A percentile compares a stretch with the other conserved stretches of the same genome.
phyloP scores from a whole-genome alignment of 441 rosid genomes.

The Pelargonium australe region DNA sequence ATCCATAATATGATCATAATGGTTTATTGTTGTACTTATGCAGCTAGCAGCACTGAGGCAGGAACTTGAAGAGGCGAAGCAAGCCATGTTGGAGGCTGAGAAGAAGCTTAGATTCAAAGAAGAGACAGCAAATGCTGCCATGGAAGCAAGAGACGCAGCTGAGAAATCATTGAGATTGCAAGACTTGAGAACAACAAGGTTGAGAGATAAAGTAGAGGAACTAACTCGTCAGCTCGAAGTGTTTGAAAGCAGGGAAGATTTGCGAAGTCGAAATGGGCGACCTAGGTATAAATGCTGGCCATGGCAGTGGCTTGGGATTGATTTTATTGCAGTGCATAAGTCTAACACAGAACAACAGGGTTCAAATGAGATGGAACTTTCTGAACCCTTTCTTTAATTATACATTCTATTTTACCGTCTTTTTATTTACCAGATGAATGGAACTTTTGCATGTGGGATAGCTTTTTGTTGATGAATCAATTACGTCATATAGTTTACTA shows the following conservation, averaged over 20 bases:
- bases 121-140: slow-evolving; percentile 91
- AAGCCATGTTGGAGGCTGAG: slow-evolving; percentile 59
- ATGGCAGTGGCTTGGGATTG: slow-evolving; percentile 94
- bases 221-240: slow-evolving; percentile 73
- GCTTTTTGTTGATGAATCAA: no score
- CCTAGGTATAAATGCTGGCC: slow-evolving; percentile 92
- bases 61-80: slow-evolving; percentile 82
- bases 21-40: slow-evolving; percentile 14
- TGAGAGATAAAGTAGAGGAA: slow-evolving; percentile 82
- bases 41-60: slow-evolving; percentile 57
- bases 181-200: slow-evolving; percentile 69
- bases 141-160: slow-evolving; percentile 94
- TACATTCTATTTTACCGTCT: slow-evolving; percentile 9
- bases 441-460: no score
- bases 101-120: slow-evolving; percentile 87
- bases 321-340: slow-evolving; percentile 56
- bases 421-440: background rate
- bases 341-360: slow-evolving; percentile 36
- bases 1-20: slow-evolving; percentile 7
- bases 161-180: slow-evolving; percentile 80
- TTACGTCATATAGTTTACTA: no score
- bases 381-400: slow-evolving; percentile 72
- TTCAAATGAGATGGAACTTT: slow-evolving; percentile 93
- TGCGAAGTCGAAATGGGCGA: slow-evolving; percentile 32
- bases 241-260: slow-evolving; percentile 58